phyloP scores from a whole-genome alignment of 192 early-diverging fungal genomes.

The Jimgerdemannia flammicorona region DNA sequence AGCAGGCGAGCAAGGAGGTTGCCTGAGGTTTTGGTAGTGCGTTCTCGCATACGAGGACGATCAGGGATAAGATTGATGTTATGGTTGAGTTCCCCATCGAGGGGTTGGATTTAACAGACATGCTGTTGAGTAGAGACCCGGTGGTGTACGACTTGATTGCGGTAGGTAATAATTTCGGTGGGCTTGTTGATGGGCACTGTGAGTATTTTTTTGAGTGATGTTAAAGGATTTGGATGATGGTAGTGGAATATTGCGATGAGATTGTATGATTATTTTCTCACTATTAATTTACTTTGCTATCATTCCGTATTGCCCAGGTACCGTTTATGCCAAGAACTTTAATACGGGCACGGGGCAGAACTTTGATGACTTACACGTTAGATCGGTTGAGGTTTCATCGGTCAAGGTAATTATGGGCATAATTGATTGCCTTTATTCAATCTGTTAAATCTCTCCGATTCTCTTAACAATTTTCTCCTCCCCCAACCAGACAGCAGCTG shows the following conservation, averaged over 20 bases:
- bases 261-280: background rate
- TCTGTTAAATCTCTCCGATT: background rate
- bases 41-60: conserved; percentile 63
- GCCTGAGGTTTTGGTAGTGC: conserved; percentile 78
- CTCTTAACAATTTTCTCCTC: too few relatives aligned
- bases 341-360: conserved; percentile 72
- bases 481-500: conserved; percentile 54
- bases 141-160: conserved; percentile 67
- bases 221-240: background rate
- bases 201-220: conserved; percentile 14
- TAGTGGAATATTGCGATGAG: background rate
- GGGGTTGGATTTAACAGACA: conserved; percentile 57
- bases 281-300: background rate
- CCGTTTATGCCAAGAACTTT: conserved; percentile 70
- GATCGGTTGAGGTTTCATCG: conserved; percentile 17
- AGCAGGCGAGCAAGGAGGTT: conserved; percentile 69
- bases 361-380: conserved; percentile 74
- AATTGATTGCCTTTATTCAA: background rate
- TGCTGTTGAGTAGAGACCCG: conserved; percentile 26
- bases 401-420: too few relatives aligned
- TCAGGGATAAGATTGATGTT: conserved; percentile 71
- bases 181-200: conserved; percentile 79
- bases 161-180: conserved; percentile 82
- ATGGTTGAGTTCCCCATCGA: conserved; percentile 68
- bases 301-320: too few relatives aligned